Evolutionary conservation across 306 rosid species (phyloP), one percentile per base, ranked within the genome.

Genomic region (Vicia sativa): DNA sequence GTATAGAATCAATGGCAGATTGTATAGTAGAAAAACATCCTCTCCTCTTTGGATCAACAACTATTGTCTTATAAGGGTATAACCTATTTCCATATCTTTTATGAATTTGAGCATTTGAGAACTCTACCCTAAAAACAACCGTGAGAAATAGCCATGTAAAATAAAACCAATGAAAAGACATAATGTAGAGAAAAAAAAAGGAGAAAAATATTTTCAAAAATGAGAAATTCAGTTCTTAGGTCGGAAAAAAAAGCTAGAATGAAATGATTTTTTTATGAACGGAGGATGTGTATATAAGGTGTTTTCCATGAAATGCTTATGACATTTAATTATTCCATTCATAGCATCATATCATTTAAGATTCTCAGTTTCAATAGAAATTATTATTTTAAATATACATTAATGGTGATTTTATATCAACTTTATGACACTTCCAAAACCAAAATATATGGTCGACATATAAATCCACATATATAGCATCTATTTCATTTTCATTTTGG

Each of bases 1-100:
- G 90, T 15, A 91, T 41, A 7, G 90, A 76, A 78, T 89, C 71
- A 49, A 89, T 87, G 42, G 97, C 96, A 5, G 87, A 74, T 76
- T 91, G 97, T 42, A 91, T 74, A 2, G 75, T 75, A 14, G 79
- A 57, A 77, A 91, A 91, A 34, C 85, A 57, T 7, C 81, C 97
- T 1, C 49, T 3, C 29, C 90, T 95, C 0, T 70, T 65, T 12
- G 45, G 76, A 15, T 87, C 95, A 0, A 91, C 96, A 0, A 9
- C 14, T 23, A 85, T 49, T 25, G 52, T 81, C 2, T 0, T 1
- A 53, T 48, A 34, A 31, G 23, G 13, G 13, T 31, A 3, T 8
- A 58, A 7, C 5, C 3, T 58, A 16, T 31, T 15, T 35, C 15
- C 45, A 15, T 7, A 0, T 9, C 4, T 61, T 6, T 2, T 6